These are phyloP conservation scores for Aspergillus unguis DNA, from an alignment of 2,329 filamentous ascomycete species.

Conservation along the genomic window DNA sequence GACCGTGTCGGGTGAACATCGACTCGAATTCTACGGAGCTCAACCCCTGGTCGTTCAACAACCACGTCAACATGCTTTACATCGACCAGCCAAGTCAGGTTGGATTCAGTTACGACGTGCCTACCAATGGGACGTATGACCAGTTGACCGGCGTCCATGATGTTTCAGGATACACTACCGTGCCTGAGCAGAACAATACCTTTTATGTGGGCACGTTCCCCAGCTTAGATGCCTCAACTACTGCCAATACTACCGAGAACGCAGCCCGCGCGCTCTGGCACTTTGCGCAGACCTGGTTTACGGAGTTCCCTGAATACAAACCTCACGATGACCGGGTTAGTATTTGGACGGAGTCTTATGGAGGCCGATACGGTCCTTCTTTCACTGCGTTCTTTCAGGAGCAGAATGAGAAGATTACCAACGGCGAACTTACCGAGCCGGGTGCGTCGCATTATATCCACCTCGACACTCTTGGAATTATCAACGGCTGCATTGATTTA, in stretches of 20 bases:
- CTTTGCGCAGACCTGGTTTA: constrained; percentile 61
- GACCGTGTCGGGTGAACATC: constrained; percentile 52
- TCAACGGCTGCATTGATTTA: constrained; percentile 56
- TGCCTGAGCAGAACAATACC: constrained; percentile 50
- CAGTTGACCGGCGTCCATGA: constrained; percentile 25
- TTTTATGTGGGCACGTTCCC: constrained; percentile 53
- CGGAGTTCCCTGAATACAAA: constrained; percentile 61
- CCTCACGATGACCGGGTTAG: constrained; percentile 52
- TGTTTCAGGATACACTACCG: constrained; percentile 24
- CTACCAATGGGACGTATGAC: constrained; percentile 40
- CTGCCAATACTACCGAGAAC: constrained; percentile 51
- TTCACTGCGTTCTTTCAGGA: constrained; percentile 41
- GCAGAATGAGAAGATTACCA: constrained; percentile 41
- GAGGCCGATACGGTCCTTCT: constrained; percentile 44
- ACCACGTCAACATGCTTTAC: constrained; percentile 65
- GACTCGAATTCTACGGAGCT: constrained; percentile 50
- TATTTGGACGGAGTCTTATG: constrained; percentile 47
- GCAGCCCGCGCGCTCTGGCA: constrained; percentile 57
- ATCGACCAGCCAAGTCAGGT: constrained; percentile 64
- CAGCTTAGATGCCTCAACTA: constrained; percentile 42
- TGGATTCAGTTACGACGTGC: constrained; percentile 55
- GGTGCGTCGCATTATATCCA: constrained; percentile 37
- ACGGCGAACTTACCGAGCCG: constrained; percentile 25
- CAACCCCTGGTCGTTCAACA: constrained; percentile 63
- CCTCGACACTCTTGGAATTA: constrained; percentile 54